Evolutionary conservation across 2,329 filamentous ascomycete genomes (phyloP), one percentile per base, ranked within the genome.

Genomic region (Cladorrhinum sp.): DNA sequence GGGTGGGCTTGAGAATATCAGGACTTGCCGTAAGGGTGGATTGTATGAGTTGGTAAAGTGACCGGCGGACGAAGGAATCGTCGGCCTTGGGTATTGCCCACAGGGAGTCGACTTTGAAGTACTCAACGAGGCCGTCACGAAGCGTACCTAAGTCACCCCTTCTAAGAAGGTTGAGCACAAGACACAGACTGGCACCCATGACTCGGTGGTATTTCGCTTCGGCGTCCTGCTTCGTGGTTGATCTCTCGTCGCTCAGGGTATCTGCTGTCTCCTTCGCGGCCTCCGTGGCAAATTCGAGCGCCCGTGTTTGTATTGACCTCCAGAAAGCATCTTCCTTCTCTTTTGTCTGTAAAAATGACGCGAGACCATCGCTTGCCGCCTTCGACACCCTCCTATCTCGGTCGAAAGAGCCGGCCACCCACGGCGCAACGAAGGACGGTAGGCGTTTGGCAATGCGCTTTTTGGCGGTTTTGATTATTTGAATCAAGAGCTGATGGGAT

Each of bases 321-420:
- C 91, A 93, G 61, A 98, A 88, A 54, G 84, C 82, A 21, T 79
- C 77, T 39, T 89, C 78, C 75, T 97, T 99, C 59, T 96, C 92
- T 18, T 90, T 84, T 0, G 89, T 92, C 20, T 84, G 83, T 59
- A 98, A 88, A 46, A 96, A 90, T 2, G 83, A 83, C 0, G 84
- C 82, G 18, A 97, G 79, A 0, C 93, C 90, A 51, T 94, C 88
- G 61, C 84, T 82, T 1, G 93, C 92, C n/a, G 91, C 86, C 60
- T 87, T 86, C 7, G 89, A 82, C 14, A 92, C 92, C 18, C 82
- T 82, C 59, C 87, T 86, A 71, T 99, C 94, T 66, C 85, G 89
- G 73, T 99, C 95, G 71, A 92, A 96, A 1, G 89, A 84, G 1
- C 94, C 95, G 7, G 91, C 90, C 12, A 98, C 82, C 95, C 96